Conservation (phyloP, 1,284 basidiomycete genomes). For the Papiliotrema nemorosa region DNA sequence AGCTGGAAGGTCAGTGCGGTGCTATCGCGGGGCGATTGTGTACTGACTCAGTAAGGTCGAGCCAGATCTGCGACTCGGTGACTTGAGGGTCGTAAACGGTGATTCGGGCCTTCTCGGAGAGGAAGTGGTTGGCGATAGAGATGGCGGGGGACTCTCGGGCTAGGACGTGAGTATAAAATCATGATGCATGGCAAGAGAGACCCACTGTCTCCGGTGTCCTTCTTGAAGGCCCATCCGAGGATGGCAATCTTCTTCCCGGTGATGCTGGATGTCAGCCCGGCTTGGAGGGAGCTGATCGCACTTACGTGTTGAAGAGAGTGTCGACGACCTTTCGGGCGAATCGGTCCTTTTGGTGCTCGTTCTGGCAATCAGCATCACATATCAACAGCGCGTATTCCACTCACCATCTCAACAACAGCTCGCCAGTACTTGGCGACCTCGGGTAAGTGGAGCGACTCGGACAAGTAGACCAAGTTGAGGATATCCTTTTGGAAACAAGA, state of each 20-base stretch:
- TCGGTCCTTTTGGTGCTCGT: slow-evolving; percentile 88
- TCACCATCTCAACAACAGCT: slow-evolving; percentile 79
- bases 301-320: slow-evolving; percentile 86
- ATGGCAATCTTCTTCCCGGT: slow-evolving; percentile 84
- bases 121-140: slow-evolving; percentile 89
- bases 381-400: neutral
- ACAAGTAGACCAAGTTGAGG: slow-evolving; percentile 95
- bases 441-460: slow-evolving; percentile 87
- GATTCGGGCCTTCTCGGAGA: slow-evolving; percentile 79
- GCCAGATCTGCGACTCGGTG: slow-evolving; percentile 54
- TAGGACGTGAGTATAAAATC: slow-evolving; percentile 8
- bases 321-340: slow-evolving; percentile 89
- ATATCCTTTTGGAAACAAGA: slow-evolving; percentile 99
- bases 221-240: slow-evolving; percentile 87
- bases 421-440: slow-evolving; percentile 99
- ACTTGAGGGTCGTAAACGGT: slow-evolving; percentile 90
- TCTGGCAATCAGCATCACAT: slow-evolving; percentile 42
- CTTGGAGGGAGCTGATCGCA: too few species aligned
- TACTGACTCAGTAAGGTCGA: slow-evolving; percentile 53
- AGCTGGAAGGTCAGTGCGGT: slow-evolving; percentile 3
- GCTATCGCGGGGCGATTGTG: neutral
- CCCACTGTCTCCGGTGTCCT: slow-evolving; percentile 83
- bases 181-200: neutral
- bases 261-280: slow-evolving; percentile 30
- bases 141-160: slow-evolving; percentile 95